These are phyloP conservation scores for grape (Vitis vinifera) DNA, from an alignment of 164 flowering plant species.

Conservation along the genomic window DNA sequence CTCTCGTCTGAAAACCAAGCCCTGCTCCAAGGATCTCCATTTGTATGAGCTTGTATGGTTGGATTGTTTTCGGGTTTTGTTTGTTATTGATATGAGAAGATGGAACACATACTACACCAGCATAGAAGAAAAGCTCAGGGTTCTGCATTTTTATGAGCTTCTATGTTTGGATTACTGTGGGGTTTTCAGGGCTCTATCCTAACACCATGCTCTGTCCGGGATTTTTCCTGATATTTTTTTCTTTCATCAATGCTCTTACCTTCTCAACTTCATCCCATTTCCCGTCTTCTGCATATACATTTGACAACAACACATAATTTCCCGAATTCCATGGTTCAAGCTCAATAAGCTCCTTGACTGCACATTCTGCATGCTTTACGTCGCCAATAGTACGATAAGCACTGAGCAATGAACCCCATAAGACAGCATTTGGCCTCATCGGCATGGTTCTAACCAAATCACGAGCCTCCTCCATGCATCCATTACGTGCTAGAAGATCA, in stretches of 20 bases:
- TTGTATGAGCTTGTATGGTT: too few relatives aligned
- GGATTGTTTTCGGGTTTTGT: too few relatives aligned
- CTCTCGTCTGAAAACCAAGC: too few relatives aligned
- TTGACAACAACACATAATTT: constrained; percentile 73
- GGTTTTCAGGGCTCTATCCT: too few relatives aligned
- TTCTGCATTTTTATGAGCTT: too few relatives aligned
- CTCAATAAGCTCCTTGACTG: constrained; percentile 57
- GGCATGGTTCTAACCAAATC: constrained; percentile 65
- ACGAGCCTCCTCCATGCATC: constrained; percentile 59
- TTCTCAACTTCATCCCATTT: constrained; percentile 76
- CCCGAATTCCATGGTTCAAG: constrained; percentile 87
- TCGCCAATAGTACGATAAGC: constrained; percentile 67
- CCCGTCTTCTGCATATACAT: constrained; percentile 78
- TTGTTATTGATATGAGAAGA: too few relatives aligned
- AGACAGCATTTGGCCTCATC: constrained; percentile 64
- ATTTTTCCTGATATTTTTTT: constrained; percentile 44
- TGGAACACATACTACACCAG: too few relatives aligned
- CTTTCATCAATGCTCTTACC: constrained; percentile 59
- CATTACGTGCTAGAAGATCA: constrained; percentile 78
- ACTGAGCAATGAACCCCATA: constrained; percentile 85
- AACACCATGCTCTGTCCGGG: constrained; percentile 50
- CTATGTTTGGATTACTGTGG: too few relatives aligned
- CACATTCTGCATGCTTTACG: constrained; percentile 57
- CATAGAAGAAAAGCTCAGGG: too few relatives aligned
- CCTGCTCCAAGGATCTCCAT: too few relatives aligned